These are phyloP conservation scores for Beauveria varroae DNA, from an alignment of 2,329 filamentous ascomycete species.

Conservation along the genomic window DNA sequence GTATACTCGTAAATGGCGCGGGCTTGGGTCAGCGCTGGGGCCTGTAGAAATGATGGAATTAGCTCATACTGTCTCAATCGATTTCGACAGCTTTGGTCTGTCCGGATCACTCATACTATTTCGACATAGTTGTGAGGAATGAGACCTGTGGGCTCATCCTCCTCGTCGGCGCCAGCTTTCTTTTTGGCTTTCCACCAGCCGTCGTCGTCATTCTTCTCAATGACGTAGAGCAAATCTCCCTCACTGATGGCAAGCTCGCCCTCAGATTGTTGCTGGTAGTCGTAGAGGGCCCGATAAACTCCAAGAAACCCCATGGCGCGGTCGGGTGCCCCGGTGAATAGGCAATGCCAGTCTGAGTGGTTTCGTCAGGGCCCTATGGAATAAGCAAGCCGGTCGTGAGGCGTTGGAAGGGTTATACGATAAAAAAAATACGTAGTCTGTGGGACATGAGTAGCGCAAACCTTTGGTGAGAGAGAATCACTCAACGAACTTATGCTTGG, in stretches of 20 bases:
- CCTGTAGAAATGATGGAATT: conserved; percentile 35
- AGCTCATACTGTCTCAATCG: not conserved
- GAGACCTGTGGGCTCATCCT: conserved; percentile 83
- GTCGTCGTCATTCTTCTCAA: conserved; percentile 72
- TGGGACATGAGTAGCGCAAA: not conserved
- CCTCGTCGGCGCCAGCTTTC: conserved; percentile 72
- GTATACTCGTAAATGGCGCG: conserved; percentile 98
- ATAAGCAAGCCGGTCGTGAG: not conserved
- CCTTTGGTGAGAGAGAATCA: not conserved
- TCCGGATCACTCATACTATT: conserved; percentile 49
- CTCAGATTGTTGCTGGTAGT: conserved; percentile 81
- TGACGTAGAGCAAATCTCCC: conserved; percentile 80
- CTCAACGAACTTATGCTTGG: not conserved
- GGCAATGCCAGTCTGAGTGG: not conserved
- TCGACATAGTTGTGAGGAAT: conserved; percentile 94
- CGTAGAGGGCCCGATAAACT: conserved; percentile 84
- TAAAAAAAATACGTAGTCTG: not conserved
- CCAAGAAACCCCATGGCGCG: conserved; percentile 79
- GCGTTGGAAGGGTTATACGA: not conserved
- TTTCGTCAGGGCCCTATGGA: not conserved
- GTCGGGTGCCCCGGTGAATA: not conserved
- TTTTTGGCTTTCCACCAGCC: conserved; percentile 97
- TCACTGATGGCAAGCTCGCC: conserved; percentile 80
- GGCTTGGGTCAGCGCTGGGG: conserved; percentile 59
- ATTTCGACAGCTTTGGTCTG: not conserved